Conservation (phyloP, 345 rosid genomes). For the Murraya paniculata region DNA sequence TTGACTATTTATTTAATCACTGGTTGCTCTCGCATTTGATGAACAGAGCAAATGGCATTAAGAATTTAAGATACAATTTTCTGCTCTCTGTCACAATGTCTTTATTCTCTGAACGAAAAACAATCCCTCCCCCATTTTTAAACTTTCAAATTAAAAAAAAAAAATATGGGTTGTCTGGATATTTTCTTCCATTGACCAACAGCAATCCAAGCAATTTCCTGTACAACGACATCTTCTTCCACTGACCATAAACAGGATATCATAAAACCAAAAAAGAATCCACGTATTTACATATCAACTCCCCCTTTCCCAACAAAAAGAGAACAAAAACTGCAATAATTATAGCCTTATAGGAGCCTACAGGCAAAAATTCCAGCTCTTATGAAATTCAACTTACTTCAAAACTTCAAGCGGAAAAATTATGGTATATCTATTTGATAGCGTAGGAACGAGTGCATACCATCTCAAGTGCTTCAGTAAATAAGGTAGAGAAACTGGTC, state of each 20-base stretch:
- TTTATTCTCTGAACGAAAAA: no score
- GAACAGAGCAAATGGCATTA: background rate
- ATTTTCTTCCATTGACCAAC: background rate
- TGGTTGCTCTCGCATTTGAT: background rate
- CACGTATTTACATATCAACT: conserved; percentile 40
- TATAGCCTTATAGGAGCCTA: conserved; percentile 26
- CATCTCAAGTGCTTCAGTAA: conserved; percentile 57
- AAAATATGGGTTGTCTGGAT: background rate
- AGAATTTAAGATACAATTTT: no score
- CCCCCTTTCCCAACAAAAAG: conserved; percentile 7
- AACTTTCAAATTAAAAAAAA: background rate
- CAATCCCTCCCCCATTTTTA: no score
- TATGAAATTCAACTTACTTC: conserved; percentile 11
- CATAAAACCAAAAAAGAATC: conserved; percentile 10
- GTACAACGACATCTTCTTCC: conserved; percentile 33
- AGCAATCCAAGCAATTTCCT: conserved; percentile 40
- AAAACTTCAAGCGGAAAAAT: conserved; percentile 25
- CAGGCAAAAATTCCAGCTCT: conserved; percentile 43
- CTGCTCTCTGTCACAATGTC: no score
- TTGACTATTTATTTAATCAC: background rate
- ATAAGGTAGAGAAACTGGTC: conserved; percentile 78
- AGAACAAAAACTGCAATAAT: conserved; percentile 8
- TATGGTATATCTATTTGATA: conserved; percentile 51
- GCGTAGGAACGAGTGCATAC: conserved; percentile 80
- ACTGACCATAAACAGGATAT: conserved; percentile 4